phyloP scores from a whole-genome alignment of 176 grass and related monocot species.

The Canna indica region DNA sequence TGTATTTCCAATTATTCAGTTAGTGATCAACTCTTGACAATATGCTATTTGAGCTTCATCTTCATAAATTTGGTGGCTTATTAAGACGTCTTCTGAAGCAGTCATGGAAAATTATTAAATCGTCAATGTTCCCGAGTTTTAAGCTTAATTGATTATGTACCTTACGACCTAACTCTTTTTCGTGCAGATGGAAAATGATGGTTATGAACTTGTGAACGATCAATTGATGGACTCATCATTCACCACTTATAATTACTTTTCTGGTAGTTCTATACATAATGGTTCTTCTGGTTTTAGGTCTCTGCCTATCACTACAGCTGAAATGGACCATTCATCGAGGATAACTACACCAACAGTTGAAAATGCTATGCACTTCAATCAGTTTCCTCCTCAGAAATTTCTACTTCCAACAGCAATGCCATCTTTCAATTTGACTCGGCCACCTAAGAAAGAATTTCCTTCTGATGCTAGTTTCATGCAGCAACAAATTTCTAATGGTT shows the following conservation, averaged over 20 bases:
- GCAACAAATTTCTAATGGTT: slow-evolving; percentile 18
- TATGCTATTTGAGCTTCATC: not conserved
- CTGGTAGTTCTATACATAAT: slow-evolving; percentile 3
- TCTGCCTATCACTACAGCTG: slow-evolving; percentile 7
- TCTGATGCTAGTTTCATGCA: slow-evolving; percentile 7
- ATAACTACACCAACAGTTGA: not conserved
- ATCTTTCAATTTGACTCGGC: slow-evolving; percentile 7
- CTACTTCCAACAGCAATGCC: not conserved
- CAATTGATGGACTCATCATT: not conserved
- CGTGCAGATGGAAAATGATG: slow-evolving; percentile 50
- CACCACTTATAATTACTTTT: not conserved
- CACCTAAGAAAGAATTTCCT: slow-evolving; percentile 11
- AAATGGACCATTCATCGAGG: not conserved
- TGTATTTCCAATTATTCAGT: no score
- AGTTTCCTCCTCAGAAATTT: not conserved
- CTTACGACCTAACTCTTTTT: not conserved
- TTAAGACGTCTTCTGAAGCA: not conserved
- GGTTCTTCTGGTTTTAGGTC: slow-evolving; percentile 16
- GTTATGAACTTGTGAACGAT: slow-evolving; percentile 26
- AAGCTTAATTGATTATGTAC: not conserved
- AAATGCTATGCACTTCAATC: not conserved
- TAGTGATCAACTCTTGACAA: no score
- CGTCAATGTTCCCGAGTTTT: not conserved
- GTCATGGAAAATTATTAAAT: not conserved
- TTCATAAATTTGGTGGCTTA: not conserved